Evolutionary conservation across 192 early-diverging fungal genomes (phyloP), one percentile per base, ranked within the genome.

Genomic region (Dispira parvispora): DNA sequence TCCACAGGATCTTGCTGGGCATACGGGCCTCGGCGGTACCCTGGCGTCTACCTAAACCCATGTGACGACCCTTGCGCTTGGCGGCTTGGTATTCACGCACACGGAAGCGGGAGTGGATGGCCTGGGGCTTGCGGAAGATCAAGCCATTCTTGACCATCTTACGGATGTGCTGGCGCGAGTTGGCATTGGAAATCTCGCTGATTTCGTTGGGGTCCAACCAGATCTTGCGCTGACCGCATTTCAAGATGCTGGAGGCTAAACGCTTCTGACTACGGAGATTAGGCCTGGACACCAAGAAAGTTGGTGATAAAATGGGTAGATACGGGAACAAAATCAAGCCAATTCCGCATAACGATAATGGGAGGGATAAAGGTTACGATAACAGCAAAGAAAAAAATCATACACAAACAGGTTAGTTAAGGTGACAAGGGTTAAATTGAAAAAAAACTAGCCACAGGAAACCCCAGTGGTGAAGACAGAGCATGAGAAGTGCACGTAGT

Each of bases 1-100:
- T 98, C 94, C 94, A 98, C 77, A 98, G 80, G 66, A 95, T 85
- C 53, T 79, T 75, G 68, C 78, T 80, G 67, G 94, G 94, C 94
- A 98, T 98, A 80, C 94, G 93, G 58, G 94, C 92, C 78, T 98
- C 92, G 58, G 91, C 84, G 61, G 90, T 94, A 94, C 91, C 91
- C 73, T 86, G 82, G 65, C 90, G 84, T 79, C 87, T 92, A 86
- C 92, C 93, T 65, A 81, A 75, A 65, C 94, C 94, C 64, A 83
- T 85, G 85, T 98, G 94, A 72, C 94, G 88, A 80, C 94, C 94
- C 65, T 84, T 80, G 76, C 94, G 89, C 88, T 98, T 98, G 70
- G 94, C 87, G 69, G 86, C 93, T 65, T 80, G 78, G 71, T 85
- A 80, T 80, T 88, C 86, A 64, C 92, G 87, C 67, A 89, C 87